These are phyloP conservation scores for Flaveria linearis DNA, from an alignment of 129 eudicot genomes.

Conservation along the genomic window DNA sequence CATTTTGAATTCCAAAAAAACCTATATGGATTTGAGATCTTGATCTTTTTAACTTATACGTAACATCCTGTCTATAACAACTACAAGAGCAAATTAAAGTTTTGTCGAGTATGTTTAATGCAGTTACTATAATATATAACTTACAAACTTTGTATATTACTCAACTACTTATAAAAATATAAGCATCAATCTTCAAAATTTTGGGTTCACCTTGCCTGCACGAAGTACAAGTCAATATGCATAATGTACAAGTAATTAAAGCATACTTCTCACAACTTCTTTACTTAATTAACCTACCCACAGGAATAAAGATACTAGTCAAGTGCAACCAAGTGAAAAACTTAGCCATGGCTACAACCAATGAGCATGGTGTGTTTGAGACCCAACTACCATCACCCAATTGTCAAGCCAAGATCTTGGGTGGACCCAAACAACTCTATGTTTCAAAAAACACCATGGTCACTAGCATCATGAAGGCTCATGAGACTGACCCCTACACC, in stretches of 20 bases:
- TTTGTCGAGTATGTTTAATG: neutral
- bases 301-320: constrained; percentile 70
- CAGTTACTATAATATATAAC: no score
- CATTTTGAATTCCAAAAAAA: neutral
- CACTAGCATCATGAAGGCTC: constrained; percentile 34
- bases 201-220: neutral
- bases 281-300: neutral
- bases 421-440: constrained; percentile 69
- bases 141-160: no score
- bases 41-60: neutral
- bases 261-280: neutral
- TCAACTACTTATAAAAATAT: no score
- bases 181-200: neutral
- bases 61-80: no score
- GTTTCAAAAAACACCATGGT: constrained; percentile 41
- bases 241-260: neutral
- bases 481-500: constrained; percentile 43
- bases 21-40: neutral
- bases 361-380: constrained; percentile 61
- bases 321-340: constrained; percentile 73
- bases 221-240: neutral
- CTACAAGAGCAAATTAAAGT: neutral
- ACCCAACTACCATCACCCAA: constrained; percentile 54
- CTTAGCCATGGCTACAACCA: constrained; percentile 54
- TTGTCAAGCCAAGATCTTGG: constrained; percentile 72